Evolutionary conservation across 805 yeast genomes (phyloP).

Genomic region (Yueomyces sinensis): DNA sequence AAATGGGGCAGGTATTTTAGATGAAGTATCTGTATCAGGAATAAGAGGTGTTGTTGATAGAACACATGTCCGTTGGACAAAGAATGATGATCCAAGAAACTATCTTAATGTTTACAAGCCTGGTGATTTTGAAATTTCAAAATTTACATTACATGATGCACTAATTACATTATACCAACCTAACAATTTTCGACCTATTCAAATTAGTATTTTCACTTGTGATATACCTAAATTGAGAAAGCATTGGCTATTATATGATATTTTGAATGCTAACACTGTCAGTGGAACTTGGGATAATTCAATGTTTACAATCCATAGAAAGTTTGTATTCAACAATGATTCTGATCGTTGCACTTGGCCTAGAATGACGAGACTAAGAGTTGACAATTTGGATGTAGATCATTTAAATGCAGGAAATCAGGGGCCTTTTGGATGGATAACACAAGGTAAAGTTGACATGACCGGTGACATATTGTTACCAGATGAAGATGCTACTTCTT

Average conservation of each 20-base stretch:
- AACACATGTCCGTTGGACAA: slow-evolving; percentile 72
- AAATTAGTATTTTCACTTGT: slow-evolving; percentile 78
- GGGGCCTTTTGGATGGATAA: slow-evolving; percentile 98
- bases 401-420: slow-evolving; percentile 81
- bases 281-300: slow-evolving; percentile 92
- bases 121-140: slow-evolving; percentile 89
- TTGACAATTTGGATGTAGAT: slow-evolving; percentile 75
- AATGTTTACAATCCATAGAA: slow-evolving; percentile 76
- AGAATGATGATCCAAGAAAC: slow-evolving; percentile 70
- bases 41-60: slow-evolving; percentile 89
- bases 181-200: slow-evolving; percentile 63
- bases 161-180: slow-evolving; percentile 78
- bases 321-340: slow-evolving; percentile 4
- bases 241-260: slow-evolving; percentile 87
- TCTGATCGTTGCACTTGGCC: slow-evolving; percentile 27
- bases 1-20: slow-evolving; percentile 76
- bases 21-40: slow-evolving; percentile 70
- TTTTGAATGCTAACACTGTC: slow-evolving; percentile 68
- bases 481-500: slow-evolving; percentile 38
- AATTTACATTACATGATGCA: slow-evolving; percentile 72
- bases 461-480: slow-evolving; percentile 84
- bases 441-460: slow-evolving; percentile 84
- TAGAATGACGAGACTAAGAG: slow-evolving; percentile 62
- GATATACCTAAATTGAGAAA: slow-evolving; percentile 69
- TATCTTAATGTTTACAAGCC: slow-evolving; percentile 61